Conservation (phyloP, 371 early-diverging fungal genomes). For the Conidiobolus coronatus region DNA sequence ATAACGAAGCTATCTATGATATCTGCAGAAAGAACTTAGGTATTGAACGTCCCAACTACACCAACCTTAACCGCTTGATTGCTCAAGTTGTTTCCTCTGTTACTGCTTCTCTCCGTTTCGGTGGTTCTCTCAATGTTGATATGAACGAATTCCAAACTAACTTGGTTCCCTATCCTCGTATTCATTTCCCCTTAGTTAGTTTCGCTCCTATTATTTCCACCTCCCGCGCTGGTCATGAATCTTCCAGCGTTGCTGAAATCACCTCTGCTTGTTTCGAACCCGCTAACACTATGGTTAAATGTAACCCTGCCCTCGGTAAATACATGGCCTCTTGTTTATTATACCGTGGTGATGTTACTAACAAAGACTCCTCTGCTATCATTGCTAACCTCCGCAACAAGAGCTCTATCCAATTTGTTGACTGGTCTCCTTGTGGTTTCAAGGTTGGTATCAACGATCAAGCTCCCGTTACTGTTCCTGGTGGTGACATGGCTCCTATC, state of each 20-base stretch:
- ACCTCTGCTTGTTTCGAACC: slow-evolving; percentile 84
- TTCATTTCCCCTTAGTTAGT: slow-evolving; percentile 92
- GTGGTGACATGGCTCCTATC: slow-evolving; percentile 77
- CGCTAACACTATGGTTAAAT: slow-evolving; percentile 91
- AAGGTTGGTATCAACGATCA: slow-evolving; percentile 91
- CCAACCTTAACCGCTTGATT: slow-evolving; percentile 95
- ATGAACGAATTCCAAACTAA: slow-evolving; percentile 95
- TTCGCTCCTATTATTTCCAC: slow-evolving; percentile 84
- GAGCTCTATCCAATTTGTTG: slow-evolving; percentile 85
- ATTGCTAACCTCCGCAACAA: slow-evolving; percentile 75
- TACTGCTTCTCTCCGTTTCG: slow-evolving; percentile 98
- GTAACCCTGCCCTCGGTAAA: slow-evolving; percentile 81
- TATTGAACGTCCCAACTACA: slow-evolving; percentile 93
- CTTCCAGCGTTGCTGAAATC: slow-evolving; percentile 70
- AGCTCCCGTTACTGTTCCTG: slow-evolving; percentile 72
- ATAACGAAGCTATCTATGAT: slow-evolving; percentile 98
- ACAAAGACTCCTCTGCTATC: slow-evolving; percentile 69
- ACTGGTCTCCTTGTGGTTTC: slow-evolving; percentile 97
- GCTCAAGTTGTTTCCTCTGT: slow-evolving; percentile 99
- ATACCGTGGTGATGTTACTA: slow-evolving; percentile 82
- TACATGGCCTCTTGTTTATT: slow-evolving; percentile 89
- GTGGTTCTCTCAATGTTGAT: slow-evolving; percentile 90
- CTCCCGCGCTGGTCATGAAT: slow-evolving; percentile 82
- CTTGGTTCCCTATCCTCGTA: slow-evolving; percentile 93
- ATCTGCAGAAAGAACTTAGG: slow-evolving; percentile 97